Conservation (phyloP, 148 eudicot species). For the Diospyros lotus region DNA sequence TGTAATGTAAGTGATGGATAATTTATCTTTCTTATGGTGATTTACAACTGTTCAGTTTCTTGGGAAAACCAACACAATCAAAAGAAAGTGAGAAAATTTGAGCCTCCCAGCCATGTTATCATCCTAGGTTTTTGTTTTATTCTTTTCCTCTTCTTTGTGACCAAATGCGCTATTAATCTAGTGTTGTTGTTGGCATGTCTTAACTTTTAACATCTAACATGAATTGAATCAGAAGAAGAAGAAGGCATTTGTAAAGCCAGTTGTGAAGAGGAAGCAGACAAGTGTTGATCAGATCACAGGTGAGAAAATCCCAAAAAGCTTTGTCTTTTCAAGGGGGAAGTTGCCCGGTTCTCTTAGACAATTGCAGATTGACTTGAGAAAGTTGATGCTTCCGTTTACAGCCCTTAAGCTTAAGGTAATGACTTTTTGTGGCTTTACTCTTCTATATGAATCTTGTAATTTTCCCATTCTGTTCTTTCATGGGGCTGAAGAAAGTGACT, state of each 20-base stretch:
- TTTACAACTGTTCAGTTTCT: no score
- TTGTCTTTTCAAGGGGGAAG: slow-evolving; percentile 68
- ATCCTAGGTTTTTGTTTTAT: background rate
- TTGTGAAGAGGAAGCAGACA: slow-evolving; percentile 3
- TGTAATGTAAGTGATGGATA: no score
- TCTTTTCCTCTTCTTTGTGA: background rate
- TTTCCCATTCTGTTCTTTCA: no score
- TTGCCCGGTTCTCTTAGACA: slow-evolving; percentile 53
- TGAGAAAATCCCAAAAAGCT: slow-evolving; percentile 81
- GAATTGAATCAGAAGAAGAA: slow-evolving; percentile 6
- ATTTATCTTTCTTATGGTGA: no score
- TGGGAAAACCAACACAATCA: no score
- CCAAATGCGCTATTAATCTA: background rate
- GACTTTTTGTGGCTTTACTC: background rate
- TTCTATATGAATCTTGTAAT: background rate
- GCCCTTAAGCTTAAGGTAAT: slow-evolving; percentile 87
- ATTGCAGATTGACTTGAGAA: slow-evolving; percentile 74
- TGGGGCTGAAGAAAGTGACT: background rate
- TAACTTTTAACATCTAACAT: background rate
- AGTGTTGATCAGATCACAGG: slow-evolving; percentile 73
- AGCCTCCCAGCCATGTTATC: no score
- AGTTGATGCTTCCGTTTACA: slow-evolving; percentile 83
- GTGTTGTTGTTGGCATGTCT: background rate
- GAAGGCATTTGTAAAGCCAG: slow-evolving; percentile 2
- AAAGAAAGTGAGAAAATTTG: no score